A percentile compares a stretch with the other conserved stretches of the same genome.
These are phyloP conservation scores for Daldinia eschscholtzii DNA, from an alignment of 2,329 filamentous ascomycete species.

Conservation along the genomic window DNA sequence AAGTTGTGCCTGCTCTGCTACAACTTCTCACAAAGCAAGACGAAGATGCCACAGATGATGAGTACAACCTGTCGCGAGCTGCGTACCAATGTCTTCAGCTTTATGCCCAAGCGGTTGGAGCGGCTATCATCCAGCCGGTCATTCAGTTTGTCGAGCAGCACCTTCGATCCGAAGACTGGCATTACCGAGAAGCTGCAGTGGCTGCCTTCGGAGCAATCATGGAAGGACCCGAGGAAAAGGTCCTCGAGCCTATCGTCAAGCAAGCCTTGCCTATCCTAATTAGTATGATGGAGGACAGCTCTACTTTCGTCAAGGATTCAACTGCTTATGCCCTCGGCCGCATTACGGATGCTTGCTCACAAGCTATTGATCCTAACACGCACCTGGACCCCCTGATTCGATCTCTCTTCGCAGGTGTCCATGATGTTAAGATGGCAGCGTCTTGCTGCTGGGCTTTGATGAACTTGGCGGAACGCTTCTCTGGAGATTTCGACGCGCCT, in stretches of 20 bases:
- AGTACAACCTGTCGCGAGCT: constrained; percentile 96
- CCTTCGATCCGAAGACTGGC: constrained; percentile 92
- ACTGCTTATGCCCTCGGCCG: constrained; percentile 95
- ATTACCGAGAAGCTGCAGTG: constrained; percentile 92
- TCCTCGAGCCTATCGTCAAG: constrained; percentile 93
- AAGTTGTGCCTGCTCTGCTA: constrained; percentile 93
- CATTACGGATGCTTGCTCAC: constrained; percentile 93
- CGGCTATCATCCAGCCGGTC: constrained; percentile 86
- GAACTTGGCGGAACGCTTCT: constrained; percentile 97
- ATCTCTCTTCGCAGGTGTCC: constrained; percentile 89
- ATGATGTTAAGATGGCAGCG: constrained; percentile 94
- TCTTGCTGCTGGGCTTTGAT: constrained; percentile 99
- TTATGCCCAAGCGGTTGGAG: constrained; percentile 91
- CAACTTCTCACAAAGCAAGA: constrained; percentile 95
- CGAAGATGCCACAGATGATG: constrained; percentile 94
- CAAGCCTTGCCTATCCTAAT: constrained; percentile 94
- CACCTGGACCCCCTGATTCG: constrained; percentile 89
- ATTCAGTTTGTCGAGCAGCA: constrained; percentile 92
- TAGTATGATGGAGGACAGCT: constrained; percentile 88
- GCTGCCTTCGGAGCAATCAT: constrained; percentile 98
- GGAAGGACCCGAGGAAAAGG: constrained; percentile 95
- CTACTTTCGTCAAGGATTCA: constrained; percentile 93
- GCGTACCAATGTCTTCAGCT: constrained; percentile 97
- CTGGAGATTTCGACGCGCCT: constrained; percentile 81
- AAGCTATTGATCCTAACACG: constrained; percentile 85